These are phyloP conservation scores for Pythium sukuiense DNA, from an alignment of 352 stramenopile genomes.

Conservation along the genomic window DNA sequence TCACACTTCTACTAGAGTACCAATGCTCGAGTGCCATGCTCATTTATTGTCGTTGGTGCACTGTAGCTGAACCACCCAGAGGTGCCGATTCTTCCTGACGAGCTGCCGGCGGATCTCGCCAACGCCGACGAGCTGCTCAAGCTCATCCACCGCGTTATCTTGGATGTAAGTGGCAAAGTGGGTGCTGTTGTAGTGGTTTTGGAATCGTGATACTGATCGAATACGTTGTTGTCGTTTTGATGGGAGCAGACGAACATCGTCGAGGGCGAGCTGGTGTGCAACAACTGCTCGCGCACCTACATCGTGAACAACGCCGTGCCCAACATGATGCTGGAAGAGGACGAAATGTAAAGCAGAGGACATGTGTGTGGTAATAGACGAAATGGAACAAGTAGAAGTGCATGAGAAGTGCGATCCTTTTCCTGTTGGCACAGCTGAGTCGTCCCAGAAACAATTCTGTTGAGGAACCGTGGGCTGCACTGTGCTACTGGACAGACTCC, in stretches of 20 bases:
- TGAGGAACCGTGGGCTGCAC: too few species aligned
- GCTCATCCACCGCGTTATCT: constrained; percentile 77
- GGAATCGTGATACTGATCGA: constrained; percentile 3
- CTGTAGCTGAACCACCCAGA: constrained; percentile 77
- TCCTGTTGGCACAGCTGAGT: too few species aligned
- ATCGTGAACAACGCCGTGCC: constrained; percentile 75
- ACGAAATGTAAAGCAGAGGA: constrained; percentile 59
- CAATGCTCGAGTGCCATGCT: background rate
- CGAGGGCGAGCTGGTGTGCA: constrained; percentile 82
- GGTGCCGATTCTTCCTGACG: constrained; percentile 66
- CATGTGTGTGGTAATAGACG: background rate
- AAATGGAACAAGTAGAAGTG: background rate
- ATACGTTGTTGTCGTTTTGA: background rate
- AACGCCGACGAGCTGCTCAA: constrained; percentile 70
- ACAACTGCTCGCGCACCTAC: constrained; percentile 83
- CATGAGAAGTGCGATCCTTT: too few species aligned
- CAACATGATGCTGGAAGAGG: constrained; percentile 87
- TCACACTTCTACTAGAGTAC: background rate
- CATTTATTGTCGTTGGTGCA: background rate
- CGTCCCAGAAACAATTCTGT: too few species aligned
- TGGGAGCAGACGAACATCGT: constrained; percentile 76
- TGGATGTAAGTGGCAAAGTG: constrained; percentile 53
- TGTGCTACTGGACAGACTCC: too few species aligned
- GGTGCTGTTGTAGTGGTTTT: background rate
- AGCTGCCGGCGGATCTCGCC: constrained; percentile 55